Base-by-base conservation (phyloP, 495 filamentous ascomycete genomes). In the Hypoxylon lienhwacheense region DNA sequence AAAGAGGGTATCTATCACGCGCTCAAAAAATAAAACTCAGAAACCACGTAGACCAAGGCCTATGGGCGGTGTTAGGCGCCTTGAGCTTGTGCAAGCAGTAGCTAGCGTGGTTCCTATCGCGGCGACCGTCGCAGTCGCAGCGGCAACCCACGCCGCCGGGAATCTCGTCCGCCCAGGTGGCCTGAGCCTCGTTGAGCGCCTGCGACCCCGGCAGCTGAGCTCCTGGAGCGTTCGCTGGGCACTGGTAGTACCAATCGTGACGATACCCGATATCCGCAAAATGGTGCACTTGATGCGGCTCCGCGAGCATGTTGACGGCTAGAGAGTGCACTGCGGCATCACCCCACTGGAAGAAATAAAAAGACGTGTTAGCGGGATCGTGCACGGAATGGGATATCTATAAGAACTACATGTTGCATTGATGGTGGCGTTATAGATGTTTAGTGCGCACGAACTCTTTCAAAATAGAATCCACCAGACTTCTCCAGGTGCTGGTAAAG, bases 261-360 rank as follows among this genome's bases (percentile, higher is more conserved):
- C 70, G 67, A 46, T 81, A 81, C 10, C 78, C 78, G 48, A 81
- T 64, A 32, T 81, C 78, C 21, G 68, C 66, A 28, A 79, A 81
- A 40, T 80, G 79, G 49, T 81, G 79, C 1, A 81, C 69, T 36
- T 73, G 66, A 10, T 73, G 70, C 24, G 77, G 69, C 8, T 72
- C 55, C 29, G 77, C 70, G 15, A 81, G 74, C 68, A 81, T 68
- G 22, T 69, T 72, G 29, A 77, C 66, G 5, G 78, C 78, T 5
- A 81, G 66, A 6, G 72, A 73, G 53, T 81, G 78, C 7, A 81
- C 74, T 10, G 78, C 69, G 1, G 79, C 79, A 45, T 81, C 79
- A n/a, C 79, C 79, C 80, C 76, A 82, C 67, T 75, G 39, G 21
- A 37, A 45, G 41, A 43, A 20, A 43, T 6, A 4, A 7, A 11